These are phyloP conservation scores for Xylariaceae sp. DNA, from an alignment of 2,329 filamentous ascomycete species.

Conservation along the genomic window DNA sequence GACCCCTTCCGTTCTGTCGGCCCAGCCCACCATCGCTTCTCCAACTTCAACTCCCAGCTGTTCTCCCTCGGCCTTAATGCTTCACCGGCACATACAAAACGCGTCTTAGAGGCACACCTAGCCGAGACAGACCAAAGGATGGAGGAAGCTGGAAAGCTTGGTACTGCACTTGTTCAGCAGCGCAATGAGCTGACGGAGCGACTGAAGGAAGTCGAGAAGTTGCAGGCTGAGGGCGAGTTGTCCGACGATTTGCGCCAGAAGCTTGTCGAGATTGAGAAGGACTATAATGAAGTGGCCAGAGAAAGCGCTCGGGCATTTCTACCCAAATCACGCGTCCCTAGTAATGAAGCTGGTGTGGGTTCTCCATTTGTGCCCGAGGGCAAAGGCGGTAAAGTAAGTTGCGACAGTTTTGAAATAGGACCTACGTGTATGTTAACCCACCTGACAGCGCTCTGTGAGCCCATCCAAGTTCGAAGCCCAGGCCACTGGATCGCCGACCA, in stretches of 20 bases:
- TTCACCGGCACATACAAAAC: constrained; percentile 86
- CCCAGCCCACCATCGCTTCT: constrained; percentile 71
- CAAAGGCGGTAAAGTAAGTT: constrained; percentile 59
- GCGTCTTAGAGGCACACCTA: constrained; percentile 88
- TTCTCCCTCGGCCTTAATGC: constrained; percentile 78
- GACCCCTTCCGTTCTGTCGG: constrained; percentile 65
- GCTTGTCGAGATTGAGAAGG: constrained; percentile 86
- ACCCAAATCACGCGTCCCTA: constrained; percentile 80
- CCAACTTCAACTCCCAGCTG: constrained; percentile 80
- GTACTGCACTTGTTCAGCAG: constrained; percentile 86
- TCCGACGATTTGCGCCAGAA: constrained; percentile 82
- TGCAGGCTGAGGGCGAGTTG: constrained; percentile 78
- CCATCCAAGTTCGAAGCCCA: constrained; percentile 84
- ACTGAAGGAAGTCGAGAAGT: constrained; percentile 82
- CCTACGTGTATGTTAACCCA: constrained; percentile 23
- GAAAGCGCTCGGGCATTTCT: constrained; percentile 90
- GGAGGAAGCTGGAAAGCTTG: constrained; percentile 85
- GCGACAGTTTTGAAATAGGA: background rate
- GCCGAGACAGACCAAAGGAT: constrained; percentile 91
- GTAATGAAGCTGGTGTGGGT: constrained; percentile 63
- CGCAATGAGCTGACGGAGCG: constrained; percentile 82
- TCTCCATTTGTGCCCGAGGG: constrained; percentile 62
- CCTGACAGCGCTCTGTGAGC: constrained; percentile 68
- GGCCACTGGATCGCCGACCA: constrained; percentile 85
- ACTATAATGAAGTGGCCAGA: constrained; percentile 91